phyloP scores from a whole-genome alignment of 129 eudicot species.

The carrot (Daucus carota) region DNA sequence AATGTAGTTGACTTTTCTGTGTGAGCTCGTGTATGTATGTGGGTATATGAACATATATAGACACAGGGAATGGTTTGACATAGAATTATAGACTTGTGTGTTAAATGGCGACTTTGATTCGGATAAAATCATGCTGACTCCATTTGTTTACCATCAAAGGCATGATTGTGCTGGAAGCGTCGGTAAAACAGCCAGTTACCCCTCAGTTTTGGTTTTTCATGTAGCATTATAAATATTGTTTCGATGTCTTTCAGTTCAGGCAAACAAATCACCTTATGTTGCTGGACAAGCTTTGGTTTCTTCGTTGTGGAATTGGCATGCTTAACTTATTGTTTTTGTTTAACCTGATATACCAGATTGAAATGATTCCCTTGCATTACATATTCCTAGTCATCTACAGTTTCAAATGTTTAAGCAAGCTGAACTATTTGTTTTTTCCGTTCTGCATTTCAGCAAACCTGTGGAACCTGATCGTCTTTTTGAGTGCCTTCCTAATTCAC shows the following conservation, averaged over 20 bases:
- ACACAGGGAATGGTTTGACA: too few relatives aligned
- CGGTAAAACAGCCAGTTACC: not conserved
- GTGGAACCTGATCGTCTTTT: slow-evolving; percentile 92
- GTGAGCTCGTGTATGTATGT: too few relatives aligned
- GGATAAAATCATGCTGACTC: not conserved
- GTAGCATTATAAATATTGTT: not conserved
- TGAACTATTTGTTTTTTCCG: not conserved
- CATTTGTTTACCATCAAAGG: not conserved
- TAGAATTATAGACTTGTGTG: too few relatives aligned
- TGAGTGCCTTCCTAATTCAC: slow-evolving; percentile 90
- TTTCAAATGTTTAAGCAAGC: not conserved
- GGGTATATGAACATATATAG: too few relatives aligned
- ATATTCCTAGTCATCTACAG: not conserved
- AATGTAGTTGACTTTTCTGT: too few relatives aligned
- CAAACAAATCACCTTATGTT: not conserved
- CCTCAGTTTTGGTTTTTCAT: not conserved
- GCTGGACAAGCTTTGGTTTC: not conserved
- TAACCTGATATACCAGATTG: not conserved
- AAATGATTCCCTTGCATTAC: not conserved
- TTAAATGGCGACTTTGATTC: too few relatives aligned
- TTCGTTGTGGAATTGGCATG: not conserved
- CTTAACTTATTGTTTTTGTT: not conserved
- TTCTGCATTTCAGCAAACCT: slow-evolving; percentile 56
- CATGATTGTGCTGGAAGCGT: not conserved
- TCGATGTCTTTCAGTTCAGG: not conserved